These are phyloP conservation scores for Tilletia caries DNA, from an alignment of 1,284 basidiomycete species.

Conservation along the genomic window DNA sequence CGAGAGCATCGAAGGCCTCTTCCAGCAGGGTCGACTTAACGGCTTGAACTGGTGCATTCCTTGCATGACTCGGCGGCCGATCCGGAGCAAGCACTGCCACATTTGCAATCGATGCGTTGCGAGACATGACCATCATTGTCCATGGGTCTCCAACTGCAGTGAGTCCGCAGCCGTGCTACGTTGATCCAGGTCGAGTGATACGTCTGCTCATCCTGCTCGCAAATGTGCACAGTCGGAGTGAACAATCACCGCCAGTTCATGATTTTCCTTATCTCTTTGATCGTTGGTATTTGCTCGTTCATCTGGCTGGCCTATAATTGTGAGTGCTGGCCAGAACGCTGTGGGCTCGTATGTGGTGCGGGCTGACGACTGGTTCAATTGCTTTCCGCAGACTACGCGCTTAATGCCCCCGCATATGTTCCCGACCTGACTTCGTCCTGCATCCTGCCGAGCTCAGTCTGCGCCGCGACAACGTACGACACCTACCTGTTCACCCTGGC, in stretches of 20 bases:
- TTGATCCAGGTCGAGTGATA: background rate
- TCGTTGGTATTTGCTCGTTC: conserved; percentile 74
- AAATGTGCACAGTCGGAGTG: conserved; percentile 63
- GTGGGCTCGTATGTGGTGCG: background rate
- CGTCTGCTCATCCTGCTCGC: background rate
- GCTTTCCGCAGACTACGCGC: conserved; percentile 7
- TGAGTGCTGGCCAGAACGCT: conserved; percentile 56
- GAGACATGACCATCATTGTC: conserved; percentile 67
- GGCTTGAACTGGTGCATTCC: conserved; percentile 92
- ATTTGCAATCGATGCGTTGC: conserved; percentile 85
- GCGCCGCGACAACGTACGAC: conserved; percentile 62
- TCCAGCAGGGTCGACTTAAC: conserved; percentile 79
- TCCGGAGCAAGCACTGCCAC: conserved; percentile 92
- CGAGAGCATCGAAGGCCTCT: conserved; percentile 58
- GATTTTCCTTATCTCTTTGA: conserved; percentile 78
- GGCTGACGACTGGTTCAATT: background rate
- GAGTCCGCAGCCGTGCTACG: background rate
- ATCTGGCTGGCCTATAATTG: conserved; percentile 77
- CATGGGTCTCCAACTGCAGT: conserved; percentile 96
- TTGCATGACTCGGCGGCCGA: conserved; percentile 87
- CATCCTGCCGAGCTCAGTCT: conserved; percentile 68
- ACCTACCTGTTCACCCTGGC: conserved; percentile 78
- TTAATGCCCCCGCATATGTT: conserved; percentile 22
- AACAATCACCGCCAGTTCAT: conserved; percentile 94
- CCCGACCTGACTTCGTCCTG: conserved; percentile 56